Percentiles rank a stretch among this genome's conserved stretches.
Conservation (phyloP, 2,329 filamentous ascomycete species). For the Triangularia setosa region DNA sequence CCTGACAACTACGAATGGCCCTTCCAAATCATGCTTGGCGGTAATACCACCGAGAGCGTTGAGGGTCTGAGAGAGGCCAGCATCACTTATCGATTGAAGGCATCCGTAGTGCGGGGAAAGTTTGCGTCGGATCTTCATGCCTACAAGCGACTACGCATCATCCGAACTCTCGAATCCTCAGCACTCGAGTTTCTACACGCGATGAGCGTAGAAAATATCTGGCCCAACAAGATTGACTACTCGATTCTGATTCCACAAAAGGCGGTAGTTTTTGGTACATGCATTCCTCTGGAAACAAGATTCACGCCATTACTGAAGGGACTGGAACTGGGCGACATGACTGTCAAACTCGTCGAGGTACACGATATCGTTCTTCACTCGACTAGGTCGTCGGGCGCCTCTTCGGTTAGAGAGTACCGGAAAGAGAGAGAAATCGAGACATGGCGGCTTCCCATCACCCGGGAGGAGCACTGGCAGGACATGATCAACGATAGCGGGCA, state of each 20-base stretch:
- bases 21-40: slow-evolving; percentile 70
- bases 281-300: slow-evolving; percentile 77
- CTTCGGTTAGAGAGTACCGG: slow-evolving; percentile 54
- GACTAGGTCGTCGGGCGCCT: slow-evolving; percentile 34
- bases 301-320: slow-evolving; percentile 88
- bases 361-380: slow-evolving; percentile 61
- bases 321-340: slow-evolving; percentile 77
- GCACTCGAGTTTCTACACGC: slow-evolving; percentile 56
- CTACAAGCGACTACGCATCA: slow-evolving; percentile 73
- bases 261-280: slow-evolving; percentile 89
- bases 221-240: slow-evolving; percentile 97
- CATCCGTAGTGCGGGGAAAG: slow-evolving; percentile 81
- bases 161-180: slow-evolving; percentile 71
- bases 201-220: slow-evolving; percentile 82
- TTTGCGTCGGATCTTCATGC: slow-evolving; percentile 82
- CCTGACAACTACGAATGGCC: slow-evolving; percentile 82
- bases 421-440: slow-evolving; percentile 59
- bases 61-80: slow-evolving; percentile 84
- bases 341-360: slow-evolving; percentile 73
- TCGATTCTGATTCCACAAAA: slow-evolving; percentile 91
- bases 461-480: slow-evolving; percentile 64
- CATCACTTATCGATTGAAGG: slow-evolving; percentile 87
- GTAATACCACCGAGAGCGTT: slow-evolving; percentile 76
- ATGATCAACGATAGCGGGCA: slow-evolving; percentile 64
- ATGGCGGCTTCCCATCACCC: slow-evolving; percentile 53